Percentiles rank a stretch among this genome's conserved stretches.
phyloP scores from a whole-genome alignment of 2,329 filamentous ascomycete species.

The Exophiala dermatitidis region DNA sequence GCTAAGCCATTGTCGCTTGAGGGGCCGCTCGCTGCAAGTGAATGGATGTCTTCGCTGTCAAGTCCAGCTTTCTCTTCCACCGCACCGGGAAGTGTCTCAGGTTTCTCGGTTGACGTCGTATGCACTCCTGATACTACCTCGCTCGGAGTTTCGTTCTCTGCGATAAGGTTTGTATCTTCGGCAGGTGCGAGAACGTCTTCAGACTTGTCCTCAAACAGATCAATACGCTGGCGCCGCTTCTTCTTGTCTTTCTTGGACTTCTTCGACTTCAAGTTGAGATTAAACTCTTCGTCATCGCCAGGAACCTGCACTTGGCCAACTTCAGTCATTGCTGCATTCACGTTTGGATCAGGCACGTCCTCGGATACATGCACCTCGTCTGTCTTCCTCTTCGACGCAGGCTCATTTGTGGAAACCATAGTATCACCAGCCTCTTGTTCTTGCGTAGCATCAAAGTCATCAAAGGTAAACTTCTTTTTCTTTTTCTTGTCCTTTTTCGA shows the following conservation, averaged over 20 bases:
- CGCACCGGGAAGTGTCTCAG: neutral
- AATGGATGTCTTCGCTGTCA: no score
- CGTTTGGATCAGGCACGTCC: neutral
- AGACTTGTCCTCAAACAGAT: neutral
- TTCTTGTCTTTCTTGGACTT: conserved; percentile 31
- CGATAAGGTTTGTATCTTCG: neutral
- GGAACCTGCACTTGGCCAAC: neutral
- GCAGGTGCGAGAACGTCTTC: neutral
- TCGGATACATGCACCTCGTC: neutral
- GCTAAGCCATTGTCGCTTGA: no score
- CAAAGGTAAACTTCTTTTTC: conserved; percentile 14
- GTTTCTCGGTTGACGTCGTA: neutral
- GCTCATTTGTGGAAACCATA: neutral
- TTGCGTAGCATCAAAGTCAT: conserved; percentile 4
- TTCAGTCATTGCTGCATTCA: neutral
- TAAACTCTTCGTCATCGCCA: conserved; percentile 4
- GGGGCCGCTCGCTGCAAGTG: no score
- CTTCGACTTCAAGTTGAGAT: conserved; percentile 8
- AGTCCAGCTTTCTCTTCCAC: no score
- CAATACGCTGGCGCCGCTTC: conserved; percentile 4
- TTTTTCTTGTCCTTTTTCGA: conserved; percentile 24
- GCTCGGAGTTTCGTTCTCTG: neutral
- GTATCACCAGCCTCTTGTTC: neutral
- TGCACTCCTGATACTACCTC: no score
- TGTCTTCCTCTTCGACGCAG: neutral